phyloP scores from a whole-genome alignment of 2,329 filamentous ascomycete species.

The Coniochaeta sp. region DNA sequence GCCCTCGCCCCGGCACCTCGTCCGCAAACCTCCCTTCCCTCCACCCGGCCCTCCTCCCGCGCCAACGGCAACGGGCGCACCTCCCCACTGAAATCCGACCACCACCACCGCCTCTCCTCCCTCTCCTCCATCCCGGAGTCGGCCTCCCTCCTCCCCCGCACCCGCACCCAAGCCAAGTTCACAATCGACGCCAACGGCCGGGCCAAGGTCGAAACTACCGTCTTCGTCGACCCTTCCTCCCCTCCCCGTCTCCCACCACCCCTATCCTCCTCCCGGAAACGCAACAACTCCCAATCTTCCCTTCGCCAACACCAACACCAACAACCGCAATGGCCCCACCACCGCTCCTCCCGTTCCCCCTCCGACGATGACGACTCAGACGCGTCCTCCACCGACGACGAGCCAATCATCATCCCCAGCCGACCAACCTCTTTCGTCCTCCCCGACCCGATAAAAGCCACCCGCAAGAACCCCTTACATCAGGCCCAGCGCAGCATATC shows the following conservation, averaged over 20 bases:
- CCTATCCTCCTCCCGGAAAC: constrained; percentile 11
- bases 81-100: constrained; percentile 46
- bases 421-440: constrained; percentile 51
- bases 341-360: too few species aligned
- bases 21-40: constrained; percentile 19
- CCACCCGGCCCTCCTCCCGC: constrained; percentile 27
- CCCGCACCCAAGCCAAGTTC: constrained; percentile 53
- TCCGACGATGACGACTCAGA: constrained; percentile 29
- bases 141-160: constrained; percentile 27
- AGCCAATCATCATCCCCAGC: constrained; percentile 59
- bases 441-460: constrained; percentile 43
- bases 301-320: constrained; percentile 15
- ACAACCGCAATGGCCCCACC: constrained; percentile 31
- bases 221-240: constrained; percentile 24
- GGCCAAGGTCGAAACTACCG: constrained; percentile 47
- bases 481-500: constrained; percentile 40
- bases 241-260: too few species aligned
- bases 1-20: constrained; percentile 37
- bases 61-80: constrained; percentile 35
- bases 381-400: constrained; percentile 55
- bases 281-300: constrained; percentile 17
- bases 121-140: constrained; percentile 53
- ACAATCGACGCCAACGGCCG: constrained; percentile 57
- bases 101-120: constrained; percentile 41
- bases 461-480: constrained; percentile 37